Conservation (phyloP, 2,329 filamentous ascomycete species). For the Fusarium secorum region DNA sequence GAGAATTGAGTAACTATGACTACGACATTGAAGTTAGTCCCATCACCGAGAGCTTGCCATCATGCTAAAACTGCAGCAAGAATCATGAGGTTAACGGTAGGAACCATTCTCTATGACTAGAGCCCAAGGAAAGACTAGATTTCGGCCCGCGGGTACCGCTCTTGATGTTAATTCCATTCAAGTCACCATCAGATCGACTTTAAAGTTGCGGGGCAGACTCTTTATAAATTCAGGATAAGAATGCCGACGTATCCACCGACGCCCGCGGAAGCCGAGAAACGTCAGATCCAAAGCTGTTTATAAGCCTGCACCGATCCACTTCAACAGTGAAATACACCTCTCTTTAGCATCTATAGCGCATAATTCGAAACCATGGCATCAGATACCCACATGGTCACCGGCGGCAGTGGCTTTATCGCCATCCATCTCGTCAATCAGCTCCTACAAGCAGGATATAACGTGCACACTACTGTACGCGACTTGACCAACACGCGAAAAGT, state of each 20-base stretch:
- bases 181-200: too few species aligned
- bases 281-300: background rate
- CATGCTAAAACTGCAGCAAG: background rate
- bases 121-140: fast-evolving
- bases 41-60: too few species aligned
- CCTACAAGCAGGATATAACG: background rate
- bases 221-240: background rate
- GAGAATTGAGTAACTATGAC: fast-evolving
- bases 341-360: background rate
- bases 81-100: fast-evolving
- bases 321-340: background rate
- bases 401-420: background rate
- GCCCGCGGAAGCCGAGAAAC: background rate
- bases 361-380: background rate
- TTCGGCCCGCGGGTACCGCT: background rate
- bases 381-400: background rate
- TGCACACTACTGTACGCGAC: background rate
- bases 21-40: fast-evolving
- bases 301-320: background rate
- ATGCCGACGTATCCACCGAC: background rate
- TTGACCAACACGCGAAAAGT: background rate
- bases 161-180: background rate
- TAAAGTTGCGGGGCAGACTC: background rate
- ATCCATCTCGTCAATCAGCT: background rate
- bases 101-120: background rate